phyloP scores from a whole-genome alignment of 106 monocot species.

The Phalaenopsis aphrodite region DNA sequence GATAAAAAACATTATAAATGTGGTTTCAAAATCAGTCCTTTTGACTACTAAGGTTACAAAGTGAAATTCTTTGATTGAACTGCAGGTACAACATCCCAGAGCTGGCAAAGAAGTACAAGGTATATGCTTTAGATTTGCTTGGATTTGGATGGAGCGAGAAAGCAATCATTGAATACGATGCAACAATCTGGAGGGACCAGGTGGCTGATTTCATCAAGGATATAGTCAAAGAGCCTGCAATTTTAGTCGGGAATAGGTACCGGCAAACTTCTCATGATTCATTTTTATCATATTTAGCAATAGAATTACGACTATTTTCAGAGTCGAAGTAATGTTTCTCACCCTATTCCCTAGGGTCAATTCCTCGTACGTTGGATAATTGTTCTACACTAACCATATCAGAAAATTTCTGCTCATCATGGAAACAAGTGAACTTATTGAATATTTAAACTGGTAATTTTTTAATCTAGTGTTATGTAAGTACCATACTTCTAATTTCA shows the following conservation, averaged over 20 bases:
- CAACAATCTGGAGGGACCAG: constrained; percentile 81
- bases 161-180: constrained; percentile 88
- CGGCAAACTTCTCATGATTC: neutral
- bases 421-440: too few species aligned
- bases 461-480: neutral
- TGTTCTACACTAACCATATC: neutral
- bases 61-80: neutral
- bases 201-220: constrained; percentile 83
- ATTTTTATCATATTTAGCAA: neutral
- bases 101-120: constrained; percentile 85
- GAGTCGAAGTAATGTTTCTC: neutral
- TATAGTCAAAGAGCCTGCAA: constrained; percentile 83
- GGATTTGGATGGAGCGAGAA: constrained; percentile 99
- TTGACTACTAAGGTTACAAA: too few species aligned
- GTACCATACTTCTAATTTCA: neutral
- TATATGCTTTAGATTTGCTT: constrained; percentile 89
- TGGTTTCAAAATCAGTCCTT: neutral
- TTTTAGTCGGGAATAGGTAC: constrained; percentile 94
- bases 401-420: neutral
- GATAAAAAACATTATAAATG: neutral
- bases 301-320: neutral
- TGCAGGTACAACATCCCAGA: constrained; percentile 92
- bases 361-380: neutral
- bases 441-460: neutral
- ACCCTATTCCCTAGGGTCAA: too few species aligned